These are phyloP conservation scores for Fusarium siculi DNA, from an alignment of 2,329 filamentous ascomycete species.

Conservation along the genomic window DNA sequence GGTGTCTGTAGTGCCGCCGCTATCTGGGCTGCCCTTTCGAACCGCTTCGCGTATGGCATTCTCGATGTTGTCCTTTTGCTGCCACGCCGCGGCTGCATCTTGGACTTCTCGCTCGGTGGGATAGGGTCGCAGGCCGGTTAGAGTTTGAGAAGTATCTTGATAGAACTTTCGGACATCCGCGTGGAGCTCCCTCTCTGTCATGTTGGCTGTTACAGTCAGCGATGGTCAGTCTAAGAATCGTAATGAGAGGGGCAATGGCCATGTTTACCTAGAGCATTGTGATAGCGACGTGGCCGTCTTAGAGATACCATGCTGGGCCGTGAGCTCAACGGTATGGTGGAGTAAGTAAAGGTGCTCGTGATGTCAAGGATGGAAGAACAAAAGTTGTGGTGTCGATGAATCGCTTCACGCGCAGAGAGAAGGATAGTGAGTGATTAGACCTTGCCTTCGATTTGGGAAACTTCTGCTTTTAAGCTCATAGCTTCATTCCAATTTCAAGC, in stretches of 20 bases:
- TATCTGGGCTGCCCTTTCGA: neutral
- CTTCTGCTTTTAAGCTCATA: too few species aligned
- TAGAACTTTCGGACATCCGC: neutral
- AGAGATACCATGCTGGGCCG: too few species aligned
- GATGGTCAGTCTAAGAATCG: accelerated
- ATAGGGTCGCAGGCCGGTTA: neutral
- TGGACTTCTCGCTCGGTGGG: neutral
- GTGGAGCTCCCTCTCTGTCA: neutral
- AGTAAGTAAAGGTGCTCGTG: too few species aligned
- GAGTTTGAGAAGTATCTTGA: neutral
- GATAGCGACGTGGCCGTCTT: too few species aligned
- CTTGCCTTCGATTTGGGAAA: too few species aligned
- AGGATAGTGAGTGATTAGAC: too few species aligned
- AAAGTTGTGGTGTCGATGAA: too few species aligned
- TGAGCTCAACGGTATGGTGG: too few species aligned
- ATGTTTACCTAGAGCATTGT: too few species aligned
- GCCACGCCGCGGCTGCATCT: neutral
- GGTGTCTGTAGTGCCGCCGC: neutral
- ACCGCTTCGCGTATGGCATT: neutral
- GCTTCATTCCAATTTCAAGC: too few species aligned
- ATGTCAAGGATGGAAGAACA: too few species aligned
- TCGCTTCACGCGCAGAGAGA: too few species aligned
- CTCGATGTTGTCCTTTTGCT: neutral
- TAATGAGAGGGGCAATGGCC: neutral
- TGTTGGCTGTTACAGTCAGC: neutral